Evolutionary conservation across 306 rosid species (phyloP), one percentile per base, ranked within the genome.

Genomic region (Quercus wislizeni): DNA sequence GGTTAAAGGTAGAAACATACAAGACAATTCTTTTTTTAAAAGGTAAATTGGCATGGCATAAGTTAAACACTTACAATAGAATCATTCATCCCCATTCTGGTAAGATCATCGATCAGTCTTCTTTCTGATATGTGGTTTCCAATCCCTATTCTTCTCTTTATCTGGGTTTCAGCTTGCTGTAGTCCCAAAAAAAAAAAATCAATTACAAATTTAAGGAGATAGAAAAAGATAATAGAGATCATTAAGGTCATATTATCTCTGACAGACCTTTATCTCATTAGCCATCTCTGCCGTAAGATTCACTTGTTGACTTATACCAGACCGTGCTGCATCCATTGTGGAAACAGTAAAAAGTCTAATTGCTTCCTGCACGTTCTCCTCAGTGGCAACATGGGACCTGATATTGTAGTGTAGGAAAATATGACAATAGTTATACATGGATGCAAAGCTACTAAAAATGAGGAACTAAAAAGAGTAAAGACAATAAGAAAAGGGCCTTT

Each of bases 91-190:
- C 99, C 99, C 93, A 95, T 90, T 86, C 98, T 91, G 79, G 88
- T 65, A 81, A 95, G 94, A 75, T 95, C 99, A 74, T 95, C 99
- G 61, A 95, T 90, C 85, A 95, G 84, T 86, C 89, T 91, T 84
- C 99, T 91, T 86, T 93, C 99, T 25, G 99, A 95, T 81, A 93
- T 83, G 87, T 95, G 97, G 84, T 91, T 95, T 69, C 99, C 98
- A 61, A 95, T 95, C 55, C 99, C 99, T 23, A 95, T 81, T 90
- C 99, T 90, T 91, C 99, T 93, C 91, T 90, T 93, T 83, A 95
- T 95, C 88, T 95, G 98, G 62, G 88, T 86, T 88, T 95, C 99
- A 21, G 99, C 99, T 91, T 93, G 98, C 99, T 95, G 99, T 88
- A 87, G 55, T 75, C 17, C 58, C 56, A 65, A 73, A 38, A 28